Conservation (phyloP, 1,284 basidiomycete genomes). For the Phellopilus nigrolimitatus region DNA sequence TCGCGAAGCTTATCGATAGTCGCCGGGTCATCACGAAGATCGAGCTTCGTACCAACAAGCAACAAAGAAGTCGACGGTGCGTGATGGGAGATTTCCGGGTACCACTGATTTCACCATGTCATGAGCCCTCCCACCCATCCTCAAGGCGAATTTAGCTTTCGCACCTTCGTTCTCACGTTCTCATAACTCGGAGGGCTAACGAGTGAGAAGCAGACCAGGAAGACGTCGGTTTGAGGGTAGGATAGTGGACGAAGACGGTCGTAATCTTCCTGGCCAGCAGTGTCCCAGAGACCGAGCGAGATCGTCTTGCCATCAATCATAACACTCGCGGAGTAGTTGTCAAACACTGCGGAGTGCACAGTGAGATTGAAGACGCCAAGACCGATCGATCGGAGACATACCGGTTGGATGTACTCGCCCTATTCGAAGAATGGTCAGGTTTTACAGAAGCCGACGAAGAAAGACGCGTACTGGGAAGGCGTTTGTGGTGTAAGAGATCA, state of each 20-base stretch:
- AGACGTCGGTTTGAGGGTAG: slow-evolving; percentile 99
- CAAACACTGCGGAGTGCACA: slow-evolving; percentile 58
- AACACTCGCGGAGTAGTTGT: slow-evolving; percentile 94
- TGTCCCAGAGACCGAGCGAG: slow-evolving; percentile 96
- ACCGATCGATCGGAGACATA: slow-evolving; percentile 31
- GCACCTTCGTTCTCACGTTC: slow-evolving; percentile 95
- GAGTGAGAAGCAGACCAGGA: slow-evolving; percentile 98
- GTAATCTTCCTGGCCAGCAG: slow-evolving; percentile 98
- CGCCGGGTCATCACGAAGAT: slow-evolving; percentile 90
- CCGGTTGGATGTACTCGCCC: slow-evolving; percentile 97
- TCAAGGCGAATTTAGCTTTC: slow-evolving; percentile 24
- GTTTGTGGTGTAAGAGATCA: slow-evolving; percentile 97
- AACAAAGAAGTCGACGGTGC: slow-evolving; percentile 93
- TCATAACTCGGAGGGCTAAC: slow-evolving; percentile 97
- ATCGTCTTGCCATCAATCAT: slow-evolving; percentile 99
- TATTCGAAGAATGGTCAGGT: slow-evolving; percentile 31
- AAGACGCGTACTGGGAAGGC: slow-evolving; percentile 77
- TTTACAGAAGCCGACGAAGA: slow-evolving; percentile 18
- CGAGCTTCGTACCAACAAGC: slow-evolving; percentile 96
- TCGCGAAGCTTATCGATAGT: slow-evolving; percentile 93
- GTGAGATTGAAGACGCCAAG: slow-evolving; percentile 10
- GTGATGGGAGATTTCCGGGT: slow-evolving; percentile 95
- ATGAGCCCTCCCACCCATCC: slow-evolving; percentile 15
- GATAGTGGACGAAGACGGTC: slow-evolving; percentile 96
- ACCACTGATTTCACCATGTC: slow-evolving; percentile 61